phyloP scores from a whole-genome alignment of 106 monocot species.

The Phalaenopsis equestris region DNA sequence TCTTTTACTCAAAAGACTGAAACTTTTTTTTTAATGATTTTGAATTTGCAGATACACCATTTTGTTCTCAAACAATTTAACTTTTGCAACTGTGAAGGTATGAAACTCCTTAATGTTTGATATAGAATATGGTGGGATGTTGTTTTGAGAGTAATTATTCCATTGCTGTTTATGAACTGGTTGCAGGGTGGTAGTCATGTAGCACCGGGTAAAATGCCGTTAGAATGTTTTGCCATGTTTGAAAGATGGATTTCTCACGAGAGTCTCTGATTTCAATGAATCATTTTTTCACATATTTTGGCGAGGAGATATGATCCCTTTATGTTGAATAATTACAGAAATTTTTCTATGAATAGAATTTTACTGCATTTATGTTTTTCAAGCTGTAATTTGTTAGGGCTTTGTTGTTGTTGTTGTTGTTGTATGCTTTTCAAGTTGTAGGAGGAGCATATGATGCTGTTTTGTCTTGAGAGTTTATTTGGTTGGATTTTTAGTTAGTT shows the following conservation, averaged over 20 bases:
- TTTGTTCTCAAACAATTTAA: constrained; percentile 46
- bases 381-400: neutral
- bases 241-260: constrained; percentile 3
- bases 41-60: constrained; percentile 30
- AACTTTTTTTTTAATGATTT: neutral
- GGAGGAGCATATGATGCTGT: neutral
- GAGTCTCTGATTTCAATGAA: neutral
- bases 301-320: neutral
- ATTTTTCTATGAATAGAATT: neutral
- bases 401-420: neutral
- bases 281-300: neutral
- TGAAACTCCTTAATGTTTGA: neutral
- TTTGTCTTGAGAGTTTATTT: neutral
- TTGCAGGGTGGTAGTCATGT: constrained; percentile 11
- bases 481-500: neutral
- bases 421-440: neutral
- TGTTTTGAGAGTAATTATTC: neutral
- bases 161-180: neutral
- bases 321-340: neutral
- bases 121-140: neutral
- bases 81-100: constrained; percentile 71
- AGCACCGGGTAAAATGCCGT: neutral
- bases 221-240: constrained; percentile 3
- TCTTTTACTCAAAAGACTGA: neutral
- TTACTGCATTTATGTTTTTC: neutral